Conservation (phyloP, 2,329 filamentous ascomycete genomes). For the Mycogone perniciosa region DNA sequence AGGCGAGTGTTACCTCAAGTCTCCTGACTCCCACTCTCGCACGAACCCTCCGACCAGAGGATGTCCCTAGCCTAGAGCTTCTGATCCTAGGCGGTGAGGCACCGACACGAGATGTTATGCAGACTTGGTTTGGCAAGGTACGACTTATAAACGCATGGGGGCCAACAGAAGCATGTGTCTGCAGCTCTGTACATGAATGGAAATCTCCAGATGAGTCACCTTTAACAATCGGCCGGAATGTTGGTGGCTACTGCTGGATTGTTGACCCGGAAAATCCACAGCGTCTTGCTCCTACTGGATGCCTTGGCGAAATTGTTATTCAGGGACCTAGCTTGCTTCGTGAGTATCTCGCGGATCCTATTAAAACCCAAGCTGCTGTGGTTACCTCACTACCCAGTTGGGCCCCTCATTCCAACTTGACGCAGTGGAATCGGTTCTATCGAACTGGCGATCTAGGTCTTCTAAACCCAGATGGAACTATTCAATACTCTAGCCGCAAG, state of each 20-base stretch:
- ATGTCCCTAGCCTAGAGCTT: neutral
- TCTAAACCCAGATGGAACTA: neutral
- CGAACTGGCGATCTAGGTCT: slow-evolving; percentile 6
- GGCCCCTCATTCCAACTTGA: neutral
- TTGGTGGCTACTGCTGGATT: slow-evolving; percentile 6
- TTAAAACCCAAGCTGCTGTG: neutral
- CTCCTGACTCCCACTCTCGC: slow-evolving; percentile 4
- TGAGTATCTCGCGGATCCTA: slow-evolving; percentile 8
- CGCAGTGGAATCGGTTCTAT: slow-evolving; percentile 5
- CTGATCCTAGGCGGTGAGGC: slow-evolving; percentile 6
- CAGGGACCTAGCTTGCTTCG: slow-evolving; percentile 5
- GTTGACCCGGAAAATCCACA: slow-evolving; percentile 4
- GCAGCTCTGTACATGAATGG: slow-evolving; percentile 1
- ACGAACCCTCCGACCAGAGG: neutral
- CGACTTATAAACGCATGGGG: slow-evolving; percentile 7
- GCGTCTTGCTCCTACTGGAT: neutral
- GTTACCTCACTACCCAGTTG: neutral
- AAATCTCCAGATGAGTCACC: neutral
- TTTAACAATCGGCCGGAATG: neutral
- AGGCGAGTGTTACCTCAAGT: neutral
- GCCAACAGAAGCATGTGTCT: slow-evolving; percentile 8
- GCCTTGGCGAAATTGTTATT: slow-evolving; percentile 1
- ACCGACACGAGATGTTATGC: neutral
- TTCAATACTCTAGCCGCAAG: neutral
- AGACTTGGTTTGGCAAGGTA: neutral